These are phyloP conservation scores for Aegilops tauschii DNA, from an alignment of 176 grass and related monocot species.

Conservation along the genomic window DNA sequence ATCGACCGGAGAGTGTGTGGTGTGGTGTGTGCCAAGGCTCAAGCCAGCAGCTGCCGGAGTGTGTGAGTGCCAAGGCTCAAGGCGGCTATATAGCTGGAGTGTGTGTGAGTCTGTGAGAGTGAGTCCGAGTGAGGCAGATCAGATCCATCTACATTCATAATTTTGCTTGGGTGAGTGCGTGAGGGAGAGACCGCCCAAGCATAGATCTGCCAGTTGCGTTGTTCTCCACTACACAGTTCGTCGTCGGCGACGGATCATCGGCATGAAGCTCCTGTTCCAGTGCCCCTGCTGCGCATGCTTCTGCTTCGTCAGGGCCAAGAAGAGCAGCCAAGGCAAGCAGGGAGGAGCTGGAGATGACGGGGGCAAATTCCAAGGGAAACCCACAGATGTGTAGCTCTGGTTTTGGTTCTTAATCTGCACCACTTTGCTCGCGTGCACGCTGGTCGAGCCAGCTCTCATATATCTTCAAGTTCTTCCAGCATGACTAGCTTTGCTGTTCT, in stretches of 20 bases:
- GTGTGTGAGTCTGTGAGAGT: not conserved
- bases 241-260: not conserved
- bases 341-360: not conserved
- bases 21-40: not conserved
- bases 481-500: not conserved
- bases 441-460: not conserved
- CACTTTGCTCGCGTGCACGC: not conserved
- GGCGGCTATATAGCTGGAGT: not conserved
- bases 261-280: conserved; percentile 72
- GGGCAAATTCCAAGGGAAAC: conserved; percentile 32
- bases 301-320: conserved; percentile 66
- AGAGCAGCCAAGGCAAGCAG: conserved; percentile 24
- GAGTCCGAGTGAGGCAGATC: not conserved
- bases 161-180: not conserved
- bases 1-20: not conserved
- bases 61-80: not conserved
- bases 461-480: not conserved
- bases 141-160: not conserved
- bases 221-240: not conserved
- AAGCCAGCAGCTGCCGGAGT: not conserved
- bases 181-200: not conserved
- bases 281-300: conserved; percentile 75
- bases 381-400: not conserved
- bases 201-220: not conserved
- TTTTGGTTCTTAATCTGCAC: not conserved